Evolutionary conservation across 805 yeast species (phyloP), one percentile per base, ranked within the genome.

Genomic region (Aciculoconidium aculeatum): DNA sequence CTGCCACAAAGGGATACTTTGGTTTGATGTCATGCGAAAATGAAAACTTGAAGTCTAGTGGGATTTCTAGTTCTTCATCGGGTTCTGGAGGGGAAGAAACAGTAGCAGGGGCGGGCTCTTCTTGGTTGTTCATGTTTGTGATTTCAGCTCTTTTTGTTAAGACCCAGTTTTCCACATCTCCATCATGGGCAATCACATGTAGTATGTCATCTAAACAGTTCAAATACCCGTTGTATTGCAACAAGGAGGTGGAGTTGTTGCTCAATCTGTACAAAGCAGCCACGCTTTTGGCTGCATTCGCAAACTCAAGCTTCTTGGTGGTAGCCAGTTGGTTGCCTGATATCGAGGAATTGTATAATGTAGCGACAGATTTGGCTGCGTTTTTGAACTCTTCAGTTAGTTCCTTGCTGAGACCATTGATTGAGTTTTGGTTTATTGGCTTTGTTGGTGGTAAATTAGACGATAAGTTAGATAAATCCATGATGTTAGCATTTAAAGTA

Each of bases 361-460:
- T 70, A 10, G 87, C 80, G 15, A 80, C 82, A 5, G 82, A 69
- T 32, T 77, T 70, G 15, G 87, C 87, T 5, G 87, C 87, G 32
- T 65, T 66, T 49, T 75, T 78, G 55, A 80, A 80, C 45, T 78
- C 80, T n/a, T 59, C 53, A 0, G 76, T 66, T 16, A 80, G 59
- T 25, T 79, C 80, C 23, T 53, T 57, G 35, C 67, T 71, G 25
- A 77, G 54, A 16, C 66, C 70, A 15, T 55, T 51, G 1, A 74
- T 49, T n/a, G 74, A 55, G 6, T 62, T 61, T 19, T 69, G 70
- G 23, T 60, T 63, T 7, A 72, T 58, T 3, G 75, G 70, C 19
- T 49, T 57, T 0, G 78, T 63, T 3, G 71, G 61, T 1, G 84
- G 85, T 12, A 78, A 54, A 28, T 67, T 61, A 6, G 63, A 55